Percentiles rank a stretch among this genome's conserved stretches.
These are phyloP conservation scores for Arabidopsis lyrata DNA, from an alignment of 441 rosid genomes.

Conservation along the genomic window DNA sequence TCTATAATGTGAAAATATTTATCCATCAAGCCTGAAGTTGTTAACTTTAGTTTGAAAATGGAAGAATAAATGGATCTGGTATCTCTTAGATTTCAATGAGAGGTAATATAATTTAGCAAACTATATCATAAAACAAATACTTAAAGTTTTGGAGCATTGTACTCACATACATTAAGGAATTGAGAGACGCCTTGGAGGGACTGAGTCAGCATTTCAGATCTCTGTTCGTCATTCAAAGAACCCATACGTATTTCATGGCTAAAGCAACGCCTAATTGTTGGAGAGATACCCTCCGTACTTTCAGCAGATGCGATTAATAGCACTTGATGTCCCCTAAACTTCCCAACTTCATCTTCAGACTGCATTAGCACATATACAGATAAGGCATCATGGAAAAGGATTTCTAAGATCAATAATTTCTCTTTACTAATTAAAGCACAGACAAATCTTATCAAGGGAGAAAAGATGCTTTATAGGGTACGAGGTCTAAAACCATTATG, in stretches of 20 bases:
- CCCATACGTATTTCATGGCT: slow-evolving; percentile 95
- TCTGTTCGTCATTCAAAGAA: slow-evolving; percentile 84
- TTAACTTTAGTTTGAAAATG: not conserved
- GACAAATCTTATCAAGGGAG: not conserved
- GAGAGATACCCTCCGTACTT: slow-evolving; percentile 86
- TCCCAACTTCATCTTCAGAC: slow-evolving; percentile 43
- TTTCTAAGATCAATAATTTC: not conserved
- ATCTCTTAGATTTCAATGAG: not conserved
- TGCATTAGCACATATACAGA: slow-evolving; percentile 33
- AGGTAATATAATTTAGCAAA: no score
- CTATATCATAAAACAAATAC: not conserved
- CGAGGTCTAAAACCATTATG: not conserved
- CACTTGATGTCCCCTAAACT: slow-evolving; percentile 60
- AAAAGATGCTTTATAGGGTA: slow-evolving; percentile 1
- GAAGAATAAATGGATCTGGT: not conserved
- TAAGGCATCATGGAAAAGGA: slow-evolving; percentile 8
- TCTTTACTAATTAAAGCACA: not conserved
- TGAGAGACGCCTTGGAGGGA: slow-evolving; percentile 74
- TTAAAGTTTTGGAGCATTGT: slow-evolving; percentile 4
- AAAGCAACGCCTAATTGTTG: slow-evolving; percentile 91
- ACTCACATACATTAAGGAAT: slow-evolving; percentile 68
- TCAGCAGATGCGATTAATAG: slow-evolving; percentile 88
- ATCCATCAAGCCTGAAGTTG: slow-evolving; percentile 32
- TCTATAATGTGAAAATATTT: slow-evolving; percentile 59
- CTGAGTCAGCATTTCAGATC: slow-evolving; percentile 77